Evolutionary conservation across 2,329 filamentous ascomycete genomes (phyloP), one percentile per base, ranked within the genome.

Genomic region (Ophiostoma populinum): DNA sequence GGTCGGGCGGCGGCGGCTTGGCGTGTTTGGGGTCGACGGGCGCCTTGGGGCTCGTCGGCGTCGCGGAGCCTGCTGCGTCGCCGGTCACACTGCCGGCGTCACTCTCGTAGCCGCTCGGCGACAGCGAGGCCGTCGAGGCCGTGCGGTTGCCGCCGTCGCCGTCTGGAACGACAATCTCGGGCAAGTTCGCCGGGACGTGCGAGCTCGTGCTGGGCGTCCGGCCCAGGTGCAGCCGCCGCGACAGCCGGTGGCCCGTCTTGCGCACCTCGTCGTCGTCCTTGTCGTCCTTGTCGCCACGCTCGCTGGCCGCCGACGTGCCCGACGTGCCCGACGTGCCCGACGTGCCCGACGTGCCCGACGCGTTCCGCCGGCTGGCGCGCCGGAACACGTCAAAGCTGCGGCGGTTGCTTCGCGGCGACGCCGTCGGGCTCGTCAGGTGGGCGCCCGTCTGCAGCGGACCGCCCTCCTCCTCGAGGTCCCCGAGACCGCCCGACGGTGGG

Each of bases 151-250:
- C 33, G 26, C 27, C 37, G 7, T 30, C 32, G 43, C 57, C 51
- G 44, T 58, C 53, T 52, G 45, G 57, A 52, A 49, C 51, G 34
- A 64, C 58, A 38, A 93, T 82, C 42, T 76, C 75, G 16, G 86
- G 86, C 35, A 95, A 65, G 56, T 92, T 69, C 35, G 67, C 56
- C 2, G 90, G 87, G 24, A 95, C 68, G 53, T 81, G 77, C 17
- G 75, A 68, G 41, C 82, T 83, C 42, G 66, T 71, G 41, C 61
- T 62, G 29, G 59, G 67, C 49, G 49, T 59, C 51, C 57, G 69
- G 57, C 51, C 66, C 37, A 87, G 61, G 53, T 79, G 75, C 41
- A 92, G 58, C n/a, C 77, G 63, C 42, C 80, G 67, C 32, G 79
- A 81, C 22, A 87, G 56, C 40, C n/a, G n/a, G n/a, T 73, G 61